These are phyloP conservation scores for Geoglossum cookeanum DNA, from an alignment of 2,329 filamentous ascomycete genomes.

Conservation along the genomic window DNA sequence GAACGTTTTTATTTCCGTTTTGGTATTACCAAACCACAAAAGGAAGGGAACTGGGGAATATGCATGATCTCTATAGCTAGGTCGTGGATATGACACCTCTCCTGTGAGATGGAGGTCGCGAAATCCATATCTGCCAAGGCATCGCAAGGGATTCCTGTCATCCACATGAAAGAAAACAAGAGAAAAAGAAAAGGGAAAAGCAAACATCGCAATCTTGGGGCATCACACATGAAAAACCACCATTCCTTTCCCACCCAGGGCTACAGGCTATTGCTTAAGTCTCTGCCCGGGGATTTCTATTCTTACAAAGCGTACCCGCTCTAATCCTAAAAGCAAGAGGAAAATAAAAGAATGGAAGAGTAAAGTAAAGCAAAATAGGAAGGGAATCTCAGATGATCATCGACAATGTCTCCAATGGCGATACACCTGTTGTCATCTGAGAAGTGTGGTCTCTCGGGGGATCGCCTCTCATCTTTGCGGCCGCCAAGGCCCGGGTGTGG, in stretches of 20 bases:
- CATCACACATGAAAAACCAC: not conserved
- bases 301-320: not conserved
- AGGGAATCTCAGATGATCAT: not conserved
- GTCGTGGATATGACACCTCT: too few relatives aligned
- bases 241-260: not conserved
- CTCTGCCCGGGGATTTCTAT: not conserved
- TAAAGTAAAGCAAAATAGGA: not conserved
- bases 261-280: not conserved
- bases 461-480: not conserved
- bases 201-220: too few relatives aligned
- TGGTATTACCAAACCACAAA: too few relatives aligned
- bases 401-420: not conserved
- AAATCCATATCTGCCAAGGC: too few relatives aligned
- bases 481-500: conserved; percentile 10
- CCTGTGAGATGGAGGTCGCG: too few relatives aligned
- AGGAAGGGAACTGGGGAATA: too few relatives aligned
- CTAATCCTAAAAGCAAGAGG: not conserved
- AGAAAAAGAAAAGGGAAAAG: not conserved
- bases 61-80: too few relatives aligned
- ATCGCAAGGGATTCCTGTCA: too few relatives aligned
- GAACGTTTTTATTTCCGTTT: too few relatives aligned
- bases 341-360: too few relatives aligned
- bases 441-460: not conserved
- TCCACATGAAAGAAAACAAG: too few relatives aligned
- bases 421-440: not conserved